Conservation (phyloP, 306 rosid genomes). For the Quercus bicolor region DNA sequence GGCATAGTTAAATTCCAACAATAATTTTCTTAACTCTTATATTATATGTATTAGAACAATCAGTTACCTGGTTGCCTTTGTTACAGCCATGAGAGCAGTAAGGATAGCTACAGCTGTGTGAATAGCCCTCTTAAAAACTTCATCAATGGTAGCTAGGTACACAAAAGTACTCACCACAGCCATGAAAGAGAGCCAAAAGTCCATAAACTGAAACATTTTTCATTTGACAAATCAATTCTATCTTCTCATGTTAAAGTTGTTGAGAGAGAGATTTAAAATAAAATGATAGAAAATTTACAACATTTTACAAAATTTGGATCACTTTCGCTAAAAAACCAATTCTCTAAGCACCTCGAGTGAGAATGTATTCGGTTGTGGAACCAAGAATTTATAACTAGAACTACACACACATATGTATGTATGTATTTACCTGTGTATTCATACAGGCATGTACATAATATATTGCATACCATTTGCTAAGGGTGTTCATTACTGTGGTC, state of each 20-base stretch:
- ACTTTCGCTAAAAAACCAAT: not conserved
- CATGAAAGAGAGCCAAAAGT: slow-evolving; percentile 99
- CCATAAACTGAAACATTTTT: slow-evolving; percentile 79
- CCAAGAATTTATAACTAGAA: too few species aligned
- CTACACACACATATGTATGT: too few species aligned
- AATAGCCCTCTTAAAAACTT: slow-evolving; percentile 72
- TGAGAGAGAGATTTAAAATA: not conserved
- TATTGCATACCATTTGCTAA: too few species aligned
- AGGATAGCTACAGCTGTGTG: slow-evolving; percentile 77
- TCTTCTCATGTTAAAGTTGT: not conserved
- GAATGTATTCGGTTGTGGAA: not conserved
- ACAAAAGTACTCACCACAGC: slow-evolving; percentile 90
- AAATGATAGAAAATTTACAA: not conserved
- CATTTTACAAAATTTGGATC: slow-evolving; percentile 1
- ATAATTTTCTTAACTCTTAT: not conserved
- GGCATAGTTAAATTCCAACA: slow-evolving; percentile 8
- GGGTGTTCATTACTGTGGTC: too few species aligned
- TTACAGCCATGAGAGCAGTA: slow-evolving; percentile 86
- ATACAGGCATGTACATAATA: too few species aligned
- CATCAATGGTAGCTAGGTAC: slow-evolving; percentile 68
- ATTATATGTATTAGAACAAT: not conserved
- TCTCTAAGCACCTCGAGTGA: not conserved
- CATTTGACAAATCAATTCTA: not conserved
- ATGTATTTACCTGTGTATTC: too few species aligned
- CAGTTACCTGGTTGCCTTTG: slow-evolving; percentile 80